A percentile compares a stretch with the other conserved stretches of the same genome.
phyloP scores from a whole-genome alignment of 139 green algal species.

The Chlorella sp. region DNA sequence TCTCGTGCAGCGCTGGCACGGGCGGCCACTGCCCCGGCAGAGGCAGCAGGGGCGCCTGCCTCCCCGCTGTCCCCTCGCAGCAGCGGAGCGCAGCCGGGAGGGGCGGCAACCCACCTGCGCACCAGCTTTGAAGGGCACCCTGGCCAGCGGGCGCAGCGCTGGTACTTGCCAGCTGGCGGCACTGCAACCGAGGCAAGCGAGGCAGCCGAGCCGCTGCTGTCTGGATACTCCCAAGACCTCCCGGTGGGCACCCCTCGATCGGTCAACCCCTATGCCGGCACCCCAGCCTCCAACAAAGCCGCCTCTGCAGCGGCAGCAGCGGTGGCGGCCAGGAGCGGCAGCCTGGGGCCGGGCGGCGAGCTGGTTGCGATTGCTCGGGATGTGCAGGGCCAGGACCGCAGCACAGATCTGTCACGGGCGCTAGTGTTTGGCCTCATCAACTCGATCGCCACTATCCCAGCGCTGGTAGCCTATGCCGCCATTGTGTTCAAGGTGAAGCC shows the following conservation, averaged over 20 bases:
- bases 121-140: background rate
- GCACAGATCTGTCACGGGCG: background rate
- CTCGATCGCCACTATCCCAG: slow-evolving; percentile 68
- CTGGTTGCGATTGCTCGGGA: background rate
- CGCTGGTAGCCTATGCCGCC: slow-evolving; percentile 68
- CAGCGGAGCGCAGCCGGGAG: background rate
- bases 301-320: background rate
- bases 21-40: no score
- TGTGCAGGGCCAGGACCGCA: background rate
- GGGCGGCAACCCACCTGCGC: background rate
- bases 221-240: background rate
- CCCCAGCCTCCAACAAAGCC: background rate
- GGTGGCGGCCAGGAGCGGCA: background rate
- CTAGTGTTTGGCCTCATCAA: slow-evolving; percentile 66
- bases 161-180: background rate
- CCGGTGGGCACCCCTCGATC: no score
- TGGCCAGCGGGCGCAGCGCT: slow-evolving; percentile 21
- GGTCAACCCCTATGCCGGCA: no score
- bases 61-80: background rate
- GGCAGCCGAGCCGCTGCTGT: slow-evolving; percentile 4
- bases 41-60: background rate
- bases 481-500: slow-evolving; percentile 31
- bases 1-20: no score
- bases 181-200: background rate
- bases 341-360: no score